These are phyloP conservation scores for Adansonia madagascariensis DNA, from an alignment of 441 rosid species.

Conservation along the genomic window DNA sequence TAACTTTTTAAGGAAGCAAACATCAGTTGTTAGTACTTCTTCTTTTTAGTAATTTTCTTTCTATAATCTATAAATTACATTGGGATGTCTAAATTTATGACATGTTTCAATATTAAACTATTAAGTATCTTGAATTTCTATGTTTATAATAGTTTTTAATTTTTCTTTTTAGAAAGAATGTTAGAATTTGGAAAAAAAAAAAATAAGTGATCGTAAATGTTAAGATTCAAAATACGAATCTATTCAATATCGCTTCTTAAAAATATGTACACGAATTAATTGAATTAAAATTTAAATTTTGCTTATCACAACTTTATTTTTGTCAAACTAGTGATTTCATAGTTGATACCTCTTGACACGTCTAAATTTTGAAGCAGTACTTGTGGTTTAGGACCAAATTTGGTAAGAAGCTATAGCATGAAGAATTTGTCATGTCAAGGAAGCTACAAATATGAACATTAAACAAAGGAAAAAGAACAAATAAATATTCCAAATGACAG, in stretches of 20 bases:
- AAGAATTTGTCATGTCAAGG: background rate
- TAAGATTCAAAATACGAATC: too few species aligned
- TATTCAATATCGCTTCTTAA: too few species aligned
- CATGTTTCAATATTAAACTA: background rate
- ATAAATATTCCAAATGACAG: background rate
- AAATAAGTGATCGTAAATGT: too few species aligned
- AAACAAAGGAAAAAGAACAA: background rate
- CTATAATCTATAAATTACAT: background rate
- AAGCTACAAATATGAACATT: background rate
- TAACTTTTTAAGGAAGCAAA: background rate
- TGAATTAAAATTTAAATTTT: too few species aligned
- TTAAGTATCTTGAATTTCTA: too few species aligned
- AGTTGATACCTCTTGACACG: background rate
- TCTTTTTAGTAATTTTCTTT: background rate
- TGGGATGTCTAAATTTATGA: background rate
- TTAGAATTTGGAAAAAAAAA: too few species aligned
- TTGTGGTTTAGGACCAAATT: background rate
- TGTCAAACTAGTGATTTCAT: background rate
- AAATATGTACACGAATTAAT: too few species aligned
- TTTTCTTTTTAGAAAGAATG: too few species aligned
- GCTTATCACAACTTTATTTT: too few species aligned
- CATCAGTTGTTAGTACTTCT: too few species aligned
- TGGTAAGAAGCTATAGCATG: background rate
- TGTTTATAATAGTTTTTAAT: too few species aligned
- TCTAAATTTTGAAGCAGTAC: background rate